Percentiles rank a stretch among this genome's conserved stretches.
These are phyloP conservation scores for Aeschynomene evenia DNA, from an alignment of 306 rosid species.

Conservation along the genomic window DNA sequence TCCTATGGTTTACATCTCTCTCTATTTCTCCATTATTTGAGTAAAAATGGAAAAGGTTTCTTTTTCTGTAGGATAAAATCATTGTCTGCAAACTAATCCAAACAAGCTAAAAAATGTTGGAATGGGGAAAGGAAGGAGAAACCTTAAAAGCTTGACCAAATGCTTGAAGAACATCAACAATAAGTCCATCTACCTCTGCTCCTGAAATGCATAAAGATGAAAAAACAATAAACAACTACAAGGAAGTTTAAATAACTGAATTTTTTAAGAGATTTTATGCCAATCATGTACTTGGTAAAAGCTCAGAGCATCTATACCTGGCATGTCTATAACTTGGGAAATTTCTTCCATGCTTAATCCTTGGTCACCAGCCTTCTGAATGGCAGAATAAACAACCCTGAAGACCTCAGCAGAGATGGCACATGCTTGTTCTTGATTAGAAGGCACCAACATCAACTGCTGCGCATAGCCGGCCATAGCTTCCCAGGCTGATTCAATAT, in stretches of 20 bases:
- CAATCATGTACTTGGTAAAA: conserved; percentile 14
- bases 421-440: conserved; percentile 44
- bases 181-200: conserved; percentile 52
- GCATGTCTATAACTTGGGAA: conserved; percentile 53
- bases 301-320: conserved; percentile 51
- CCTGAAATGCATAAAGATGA: conserved; percentile 48
- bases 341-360: conserved; percentile 82
- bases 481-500: conserved; percentile 66
- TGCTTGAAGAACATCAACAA: conserved; percentile 76
- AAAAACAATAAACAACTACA: conserved; percentile 24
- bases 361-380: conserved; percentile 86
- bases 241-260: not conserved
- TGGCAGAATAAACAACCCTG: conserved; percentile 62
- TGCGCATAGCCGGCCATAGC: conserved; percentile 70
- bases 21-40: no score
- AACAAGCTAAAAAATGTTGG: conserved; percentile 12
- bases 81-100: conserved; percentile 1
- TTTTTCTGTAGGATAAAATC: not conserved
- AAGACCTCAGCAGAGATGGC: conserved; percentile 60
- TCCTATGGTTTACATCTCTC: no score
- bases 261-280: conserved; percentile 7
- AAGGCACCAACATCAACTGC: conserved; percentile 39
- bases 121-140: conserved; percentile 25
- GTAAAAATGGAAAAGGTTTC: no score
- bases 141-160: conserved; percentile 75